Evolutionary conservation across 2,329 filamentous ascomycete species (phyloP).

Genomic region (Neodidymelliopsis sp.): DNA sequence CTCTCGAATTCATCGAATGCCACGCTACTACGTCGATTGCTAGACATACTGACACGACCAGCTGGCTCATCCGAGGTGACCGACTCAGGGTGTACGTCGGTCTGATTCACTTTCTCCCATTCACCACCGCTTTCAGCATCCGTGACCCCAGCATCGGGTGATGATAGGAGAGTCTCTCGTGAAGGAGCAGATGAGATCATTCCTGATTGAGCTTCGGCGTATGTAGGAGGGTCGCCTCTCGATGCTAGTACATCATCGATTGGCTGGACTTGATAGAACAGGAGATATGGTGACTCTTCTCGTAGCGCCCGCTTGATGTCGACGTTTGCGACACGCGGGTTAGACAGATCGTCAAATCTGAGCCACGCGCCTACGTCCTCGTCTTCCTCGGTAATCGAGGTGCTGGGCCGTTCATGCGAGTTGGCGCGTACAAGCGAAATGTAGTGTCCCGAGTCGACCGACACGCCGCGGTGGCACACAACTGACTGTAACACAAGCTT

Average conservation of each 20-base stretch:
- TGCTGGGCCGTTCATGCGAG: conserved; percentile 49
- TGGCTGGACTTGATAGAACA: conserved; percentile 95
- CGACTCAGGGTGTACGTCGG: conserved; percentile 25
- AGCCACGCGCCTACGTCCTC: conserved; percentile 70
- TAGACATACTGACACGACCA: conserved; percentile 48
- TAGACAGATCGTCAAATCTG: conserved; percentile 86
- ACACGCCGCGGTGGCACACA: conserved; percentile 88
- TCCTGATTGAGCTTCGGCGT: conserved; percentile 45
- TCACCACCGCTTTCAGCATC: conserved; percentile 30
- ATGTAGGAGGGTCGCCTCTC: conserved; percentile 51
- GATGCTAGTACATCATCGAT: conserved; percentile 72
- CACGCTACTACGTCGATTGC: conserved; percentile 50
- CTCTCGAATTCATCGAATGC: conserved; percentile 50
- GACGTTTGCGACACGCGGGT: conserved; percentile 75
- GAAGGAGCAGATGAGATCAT: conserved; percentile 34
- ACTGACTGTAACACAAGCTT: conserved; percentile 91
- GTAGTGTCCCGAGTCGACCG: conserved; percentile 90
- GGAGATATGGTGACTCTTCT: conserved; percentile 89
- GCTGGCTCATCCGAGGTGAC: conserved; percentile 29
- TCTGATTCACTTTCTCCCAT: conserved; percentile 29
- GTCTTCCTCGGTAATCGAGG: conserved; percentile 49
- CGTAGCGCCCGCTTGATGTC: conserved; percentile 80
- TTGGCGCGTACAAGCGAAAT: conserved; percentile 82
- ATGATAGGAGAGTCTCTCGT: conserved; percentile 38
- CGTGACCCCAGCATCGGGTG: conserved; percentile 6